These are phyloP conservation scores for Cytospora leucostoma DNA, from an alignment of 2,329 filamentous ascomycete genomes.

Conservation along the genomic window DNA sequence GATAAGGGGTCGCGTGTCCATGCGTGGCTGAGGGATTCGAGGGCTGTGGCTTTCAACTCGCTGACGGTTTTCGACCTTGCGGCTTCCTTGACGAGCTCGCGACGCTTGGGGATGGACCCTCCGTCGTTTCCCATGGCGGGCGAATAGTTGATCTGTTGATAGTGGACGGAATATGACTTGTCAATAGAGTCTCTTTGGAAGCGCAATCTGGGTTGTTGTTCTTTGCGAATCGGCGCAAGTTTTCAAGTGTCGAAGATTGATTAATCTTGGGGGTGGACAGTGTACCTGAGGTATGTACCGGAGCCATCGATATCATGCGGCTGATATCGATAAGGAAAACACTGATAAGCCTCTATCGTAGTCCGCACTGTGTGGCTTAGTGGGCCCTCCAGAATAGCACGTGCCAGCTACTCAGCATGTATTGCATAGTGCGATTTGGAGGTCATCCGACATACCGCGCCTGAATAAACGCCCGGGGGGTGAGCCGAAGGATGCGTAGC, in stretches of 20 bases:
- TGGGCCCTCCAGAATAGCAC: neutral
- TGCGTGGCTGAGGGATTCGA: conserved; percentile 80
- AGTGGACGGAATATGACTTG: neutral
- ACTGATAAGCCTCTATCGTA: neutral
- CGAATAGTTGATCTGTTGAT: neutral
- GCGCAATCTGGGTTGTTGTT: neutral
- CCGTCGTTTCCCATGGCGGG: conserved; percentile 90
- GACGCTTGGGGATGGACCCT: conserved; percentile 91
- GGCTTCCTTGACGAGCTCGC: conserved; percentile 93
- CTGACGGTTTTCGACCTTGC: conserved; percentile 79
- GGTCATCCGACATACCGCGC: neutral
- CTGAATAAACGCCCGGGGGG: neutral
- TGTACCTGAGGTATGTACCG: neutral
- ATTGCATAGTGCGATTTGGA: neutral
- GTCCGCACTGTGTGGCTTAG: neutral
- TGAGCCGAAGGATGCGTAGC: neutral
- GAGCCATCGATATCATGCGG: neutral
- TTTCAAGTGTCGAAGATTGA: neutral
- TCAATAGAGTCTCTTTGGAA: neutral
- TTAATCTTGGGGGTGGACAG: neutral
- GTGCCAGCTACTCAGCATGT: neutral
- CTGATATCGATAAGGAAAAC: conserved; percentile 9
- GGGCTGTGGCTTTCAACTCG: conserved; percentile 84
- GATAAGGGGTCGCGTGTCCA: conserved; percentile 92
- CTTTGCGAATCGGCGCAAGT: conserved; percentile 22